Percentiles rank a stretch among this genome's conserved stretches.
Conservation (phyloP, 1,284 basidiomycete genomes). For the Cystobasidium slooffiae region DNA sequence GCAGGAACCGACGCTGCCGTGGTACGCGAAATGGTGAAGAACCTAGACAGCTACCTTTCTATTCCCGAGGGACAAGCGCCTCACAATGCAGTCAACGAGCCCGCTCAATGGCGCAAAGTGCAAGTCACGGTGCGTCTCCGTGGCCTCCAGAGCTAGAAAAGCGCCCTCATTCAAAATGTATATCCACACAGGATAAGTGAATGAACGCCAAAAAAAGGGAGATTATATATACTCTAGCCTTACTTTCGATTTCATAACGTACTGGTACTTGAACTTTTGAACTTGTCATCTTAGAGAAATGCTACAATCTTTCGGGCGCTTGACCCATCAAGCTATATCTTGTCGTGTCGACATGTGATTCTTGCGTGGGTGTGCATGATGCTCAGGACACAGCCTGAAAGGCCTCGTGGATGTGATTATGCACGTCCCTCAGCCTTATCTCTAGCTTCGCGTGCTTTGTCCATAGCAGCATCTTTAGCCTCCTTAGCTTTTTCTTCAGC, state of each 20-base stretch:
- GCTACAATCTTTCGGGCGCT: too few relatives aligned
- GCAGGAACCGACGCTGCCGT: constrained; percentile 14
- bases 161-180: background rate
- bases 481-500: constrained; percentile 48
- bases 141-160: background rate
- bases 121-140: constrained; percentile 24
- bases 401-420: background rate
- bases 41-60: constrained; percentile 33
- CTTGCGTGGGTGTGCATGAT: background rate
- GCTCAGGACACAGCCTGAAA: background rate
- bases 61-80: constrained; percentile 18
- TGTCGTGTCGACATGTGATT: too few relatives aligned
- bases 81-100: constrained; percentile 42
- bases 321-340: too few relatives aligned
- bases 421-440: constrained; percentile 43
- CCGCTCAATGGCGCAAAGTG: background rate
- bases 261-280: too few relatives aligned
- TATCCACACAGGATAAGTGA: too few relatives aligned
- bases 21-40: constrained; percentile 18
- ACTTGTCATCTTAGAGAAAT: too few relatives aligned
- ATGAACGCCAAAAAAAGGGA: too few relatives aligned
- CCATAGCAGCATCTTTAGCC: constrained; percentile 33
- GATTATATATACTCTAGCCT: too few relatives aligned
- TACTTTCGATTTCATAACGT: too few relatives aligned
- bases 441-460: constrained; percentile 42